These are phyloP conservation scores for Kitagawia praeruptora DNA, from an alignment of 129 eudicot genomes.

Conservation along the genomic window DNA sequence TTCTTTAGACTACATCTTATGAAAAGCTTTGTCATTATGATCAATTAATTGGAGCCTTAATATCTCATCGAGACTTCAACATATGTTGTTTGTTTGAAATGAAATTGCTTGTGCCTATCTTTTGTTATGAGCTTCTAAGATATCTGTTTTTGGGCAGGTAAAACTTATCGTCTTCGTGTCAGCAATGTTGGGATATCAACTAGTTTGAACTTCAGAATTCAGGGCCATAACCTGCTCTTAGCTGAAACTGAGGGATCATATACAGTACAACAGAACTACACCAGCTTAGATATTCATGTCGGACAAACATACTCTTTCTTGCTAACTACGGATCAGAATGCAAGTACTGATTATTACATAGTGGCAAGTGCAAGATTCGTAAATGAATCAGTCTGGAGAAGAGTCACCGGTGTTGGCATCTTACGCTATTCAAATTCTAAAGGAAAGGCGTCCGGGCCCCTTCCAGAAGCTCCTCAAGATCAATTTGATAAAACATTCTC, in stretches of 20 bases:
- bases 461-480: constrained; percentile 81
- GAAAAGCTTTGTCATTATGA: neutral
- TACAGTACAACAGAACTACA: constrained; percentile 85
- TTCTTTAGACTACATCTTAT: neutral
- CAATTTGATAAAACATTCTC: constrained; percentile 79
- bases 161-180: constrained; percentile 80
- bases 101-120: neutral
- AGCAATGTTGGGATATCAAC: constrained; percentile 90
- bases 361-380: constrained; percentile 90
- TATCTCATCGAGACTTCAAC: neutral
- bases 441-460: constrained; percentile 88
- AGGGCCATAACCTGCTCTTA: constrained; percentile 71
- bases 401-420: constrained; percentile 79
- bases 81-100: neutral
- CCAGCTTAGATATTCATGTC: constrained; percentile 84
- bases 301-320: constrained; percentile 84
- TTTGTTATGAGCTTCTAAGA: neutral
- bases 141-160: constrained; percentile 43
- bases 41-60: neutral
- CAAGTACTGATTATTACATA: constrained; percentile 81
- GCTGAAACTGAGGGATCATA: constrained; percentile 89
- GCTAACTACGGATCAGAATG: constrained; percentile 86
- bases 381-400: constrained; percentile 61
- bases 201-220: constrained; percentile 91
- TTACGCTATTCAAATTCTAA: constrained; percentile 76